Conservation (phyloP, 2,329 filamentous ascomycete genomes). For the Dryadomyces quercus-mongolicae region DNA sequence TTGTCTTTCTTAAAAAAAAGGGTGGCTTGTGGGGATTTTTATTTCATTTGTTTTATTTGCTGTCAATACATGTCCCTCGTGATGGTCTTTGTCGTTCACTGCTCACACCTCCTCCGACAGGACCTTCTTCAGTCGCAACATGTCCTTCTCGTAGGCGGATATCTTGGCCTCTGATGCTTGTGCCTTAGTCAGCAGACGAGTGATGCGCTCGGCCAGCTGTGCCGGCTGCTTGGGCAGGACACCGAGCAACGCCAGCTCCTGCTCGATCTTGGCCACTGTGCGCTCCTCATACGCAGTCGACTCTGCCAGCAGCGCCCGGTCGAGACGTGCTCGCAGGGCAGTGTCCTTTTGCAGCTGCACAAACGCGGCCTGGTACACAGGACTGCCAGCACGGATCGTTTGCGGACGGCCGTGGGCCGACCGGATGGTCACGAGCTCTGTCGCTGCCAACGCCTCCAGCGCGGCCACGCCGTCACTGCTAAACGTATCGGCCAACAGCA, state of each 20-base stretch:
- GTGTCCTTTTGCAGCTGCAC: slow-evolving; percentile 55
- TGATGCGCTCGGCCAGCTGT: slow-evolving; percentile 53
- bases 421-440: slow-evolving; percentile 72
- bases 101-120: slow-evolving; percentile 26
- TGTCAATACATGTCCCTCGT: background rate
- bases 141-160: slow-evolving; percentile 60
- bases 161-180: slow-evolving; percentile 64
- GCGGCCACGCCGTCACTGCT: slow-evolving; percentile 57
- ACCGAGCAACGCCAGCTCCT: slow-evolving; percentile 61
- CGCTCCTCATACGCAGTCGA: slow-evolving; percentile 59
- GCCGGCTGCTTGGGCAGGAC: slow-evolving; percentile 56
- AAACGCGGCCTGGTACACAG: slow-evolving; percentile 80
- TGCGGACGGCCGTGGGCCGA: slow-evolving; percentile 65
- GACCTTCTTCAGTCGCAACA: slow-evolving; percentile 58
- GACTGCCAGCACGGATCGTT: slow-evolving; percentile 67
- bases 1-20: no score
- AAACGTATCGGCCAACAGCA: slow-evolving; percentile 68
- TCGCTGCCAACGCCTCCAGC: slow-evolving; percentile 68
- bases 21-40: no score
- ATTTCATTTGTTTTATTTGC: background rate
- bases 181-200: slow-evolving; percentile 65
- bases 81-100: background rate
- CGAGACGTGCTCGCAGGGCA: slow-evolving; percentile 62
- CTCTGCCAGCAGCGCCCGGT: slow-evolving; percentile 57
- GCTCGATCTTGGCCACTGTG: slow-evolving; percentile 67